A percentile compares a stretch with the other conserved stretches of the same genome.
Conservation (phyloP, 1,284 basidiomycete genomes). For the Ustilago lituana region DNA sequence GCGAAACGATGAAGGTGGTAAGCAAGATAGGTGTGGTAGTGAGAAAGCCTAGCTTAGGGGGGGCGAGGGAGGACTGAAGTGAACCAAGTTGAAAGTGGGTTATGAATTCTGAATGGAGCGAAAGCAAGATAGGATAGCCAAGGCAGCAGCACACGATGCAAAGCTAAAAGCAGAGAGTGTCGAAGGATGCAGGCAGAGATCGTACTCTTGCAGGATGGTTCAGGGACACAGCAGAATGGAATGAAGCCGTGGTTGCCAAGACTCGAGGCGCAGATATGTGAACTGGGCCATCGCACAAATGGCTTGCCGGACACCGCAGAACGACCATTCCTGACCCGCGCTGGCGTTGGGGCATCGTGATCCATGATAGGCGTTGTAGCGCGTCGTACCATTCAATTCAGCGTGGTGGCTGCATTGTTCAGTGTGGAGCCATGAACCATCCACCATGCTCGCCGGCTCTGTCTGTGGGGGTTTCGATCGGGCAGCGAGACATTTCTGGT, state of each 20-base stretch:
- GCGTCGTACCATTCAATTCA: slow-evolving; percentile 14
- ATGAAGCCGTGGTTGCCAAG: slow-evolving; percentile 6
- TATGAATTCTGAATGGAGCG: too few relatives aligned
- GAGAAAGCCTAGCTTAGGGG: not conserved
- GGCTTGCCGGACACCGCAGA: not conserved
- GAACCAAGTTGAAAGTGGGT: too few relatives aligned
- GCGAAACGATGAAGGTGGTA: slow-evolving; percentile 5
- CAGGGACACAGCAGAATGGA: slow-evolving; percentile 1
- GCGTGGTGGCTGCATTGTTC: not conserved
- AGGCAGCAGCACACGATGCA: too few relatives aligned
- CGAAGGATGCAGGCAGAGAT: slow-evolving; percentile 1
- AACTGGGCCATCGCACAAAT: not conserved
- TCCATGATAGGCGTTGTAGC: not conserved
- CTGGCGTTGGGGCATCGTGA: slow-evolving; percentile 14
- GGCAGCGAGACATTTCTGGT: too few relatives aligned
- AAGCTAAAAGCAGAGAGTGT: slow-evolving; percentile 9
- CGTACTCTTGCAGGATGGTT: slow-evolving; percentile 3
- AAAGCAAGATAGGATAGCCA: too few relatives aligned
- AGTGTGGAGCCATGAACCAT: too few relatives aligned
- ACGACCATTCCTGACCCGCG: not conserved
- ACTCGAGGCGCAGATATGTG: too few relatives aligned
- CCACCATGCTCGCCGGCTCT: too few relatives aligned
- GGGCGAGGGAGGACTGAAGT: not conserved
- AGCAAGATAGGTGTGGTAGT: not conserved
- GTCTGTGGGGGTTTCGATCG: slow-evolving; percentile 1